Evolutionary conservation across 2,329 filamentous ascomycete genomes (phyloP).

Genomic region (Colletotrichum tropicale): DNA sequence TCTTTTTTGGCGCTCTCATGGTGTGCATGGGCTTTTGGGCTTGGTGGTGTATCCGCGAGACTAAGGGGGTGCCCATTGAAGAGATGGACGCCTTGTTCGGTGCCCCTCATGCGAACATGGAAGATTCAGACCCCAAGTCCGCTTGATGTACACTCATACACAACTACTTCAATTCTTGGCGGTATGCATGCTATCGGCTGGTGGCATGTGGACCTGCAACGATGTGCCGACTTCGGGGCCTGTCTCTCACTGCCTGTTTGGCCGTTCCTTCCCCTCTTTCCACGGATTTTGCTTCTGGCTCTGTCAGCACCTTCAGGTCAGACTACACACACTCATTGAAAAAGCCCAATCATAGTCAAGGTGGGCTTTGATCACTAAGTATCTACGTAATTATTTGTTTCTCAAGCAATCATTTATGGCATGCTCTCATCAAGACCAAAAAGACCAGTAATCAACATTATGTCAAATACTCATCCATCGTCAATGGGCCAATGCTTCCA

Average conservation of each 20-base stretch:
- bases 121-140: neutral
- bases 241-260: too few species aligned
- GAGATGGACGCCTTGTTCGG: neutral
- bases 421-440: too few species aligned
- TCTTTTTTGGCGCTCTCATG: neutral
- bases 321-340: too few species aligned
- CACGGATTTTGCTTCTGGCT: neutral
- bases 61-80: neutral
- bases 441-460: too few species aligned
- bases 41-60: neutral
- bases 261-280: neutral
- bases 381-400: too few species aligned
- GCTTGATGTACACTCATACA: neutral
- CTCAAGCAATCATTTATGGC: too few species aligned
- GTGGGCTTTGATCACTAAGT: too few species aligned
- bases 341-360: too few species aligned
- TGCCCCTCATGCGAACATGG: neutral
- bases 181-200: too few species aligned
- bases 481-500: too few species aligned
- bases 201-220: neutral
- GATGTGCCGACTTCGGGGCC: too few species aligned
- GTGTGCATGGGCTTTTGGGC: neutral
- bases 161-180: accelerated
- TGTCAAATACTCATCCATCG: too few species aligned
- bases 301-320: neutral